phyloP scores from a whole-genome alignment of 495 filamentous ascomycete species.

The Xylaria flabelliformis region DNA sequence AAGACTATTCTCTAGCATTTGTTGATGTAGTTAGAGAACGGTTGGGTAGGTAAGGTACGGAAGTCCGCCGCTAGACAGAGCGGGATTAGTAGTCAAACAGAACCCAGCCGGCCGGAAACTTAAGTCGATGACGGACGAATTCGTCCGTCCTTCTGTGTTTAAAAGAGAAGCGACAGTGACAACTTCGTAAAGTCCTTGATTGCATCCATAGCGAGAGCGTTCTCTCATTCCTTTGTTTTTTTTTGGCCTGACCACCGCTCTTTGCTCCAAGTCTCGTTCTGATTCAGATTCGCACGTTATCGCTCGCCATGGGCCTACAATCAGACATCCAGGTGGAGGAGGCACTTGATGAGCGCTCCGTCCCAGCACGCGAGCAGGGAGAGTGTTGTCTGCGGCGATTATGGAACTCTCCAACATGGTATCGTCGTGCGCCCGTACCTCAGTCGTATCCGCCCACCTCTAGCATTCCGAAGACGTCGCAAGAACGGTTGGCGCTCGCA shows the following conservation, averaged over 20 bases:
- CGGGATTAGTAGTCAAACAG: constrained; percentile 4
- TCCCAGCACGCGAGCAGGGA: constrained; percentile 26
- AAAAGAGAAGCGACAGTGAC: background rate
- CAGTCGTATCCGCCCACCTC: constrained; percentile 28
- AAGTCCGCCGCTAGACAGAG: constrained; percentile 12
- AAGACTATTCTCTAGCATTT: background rate
- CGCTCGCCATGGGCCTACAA: constrained; percentile 28
- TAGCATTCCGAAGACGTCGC: constrained; percentile 36
- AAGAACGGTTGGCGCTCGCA: constrained; percentile 37
- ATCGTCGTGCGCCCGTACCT: background rate
- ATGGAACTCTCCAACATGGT: constrained; percentile 25
- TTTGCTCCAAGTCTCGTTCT: background rate
- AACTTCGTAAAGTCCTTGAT: background rate
- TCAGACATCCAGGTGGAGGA: constrained; percentile 26
- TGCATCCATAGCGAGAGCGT: constrained; percentile 7
- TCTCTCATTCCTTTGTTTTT: background rate
- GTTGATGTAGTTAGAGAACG: background rate
- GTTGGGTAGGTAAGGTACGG: background rate
- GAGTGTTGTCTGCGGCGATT: constrained; percentile 27
- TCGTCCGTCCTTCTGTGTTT: constrained; percentile 6
- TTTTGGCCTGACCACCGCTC: background rate
- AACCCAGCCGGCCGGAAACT: constrained; percentile 9
- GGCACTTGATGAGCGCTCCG: constrained; percentile 15
- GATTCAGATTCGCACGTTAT: background rate
- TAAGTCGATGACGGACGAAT: constrained; percentile 14